Evolutionary conservation across 805 yeast species (phyloP), one percentile per base, ranked within the genome.

Genomic region (Metschnikowia matae): DNA sequence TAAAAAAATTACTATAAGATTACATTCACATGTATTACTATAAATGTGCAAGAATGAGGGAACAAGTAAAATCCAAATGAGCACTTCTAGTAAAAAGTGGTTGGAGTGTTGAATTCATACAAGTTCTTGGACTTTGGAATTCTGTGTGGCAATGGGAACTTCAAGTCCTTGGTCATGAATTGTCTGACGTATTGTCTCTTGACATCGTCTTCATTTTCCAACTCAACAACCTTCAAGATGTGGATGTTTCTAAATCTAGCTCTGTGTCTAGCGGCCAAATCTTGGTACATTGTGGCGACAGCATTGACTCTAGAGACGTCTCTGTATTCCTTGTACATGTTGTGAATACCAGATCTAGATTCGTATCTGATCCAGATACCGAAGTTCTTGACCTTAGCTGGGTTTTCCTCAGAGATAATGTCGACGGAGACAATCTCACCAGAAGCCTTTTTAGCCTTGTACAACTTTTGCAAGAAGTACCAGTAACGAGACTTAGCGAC

Each of bases 241-340:
- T 94, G 99, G 79, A 94, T 88, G 66, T 92, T 86, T 87, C 99
- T 89, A 85, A 94, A 94, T 85, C 99, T 90, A 73, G 99, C 94
- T 87, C 99, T 90, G 96, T 94, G 99, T 84, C 99, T 91, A 67
- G 99, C 97, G 80, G 99, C 99, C 87, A 94, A 87, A 81, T 94
- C 99, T 79, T 87, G 91, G 94, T 94, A 94, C 86, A 94, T 86
- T 74, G 94, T 82, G 79, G 88, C 96, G 73, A 94, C 97, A 66
- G 98, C 99, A 77, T 89, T 96, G 61, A 90, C 96, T 84, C 99
- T 94, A 83, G 97, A 80, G 68, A 92, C 96, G 70, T 92, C 99
- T 81, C 99, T 90, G 94, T 89, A 89, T 84, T 94, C 99, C 85
- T 94, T 94, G 97, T 94, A 94, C 97, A 94, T 94, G 95, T 94